Evolutionary conservation across 108 stramenopile genomes (phyloP), one percentile per base, ranked within the genome.

Genomic region (Discostella pseudostelligera): DNA sequence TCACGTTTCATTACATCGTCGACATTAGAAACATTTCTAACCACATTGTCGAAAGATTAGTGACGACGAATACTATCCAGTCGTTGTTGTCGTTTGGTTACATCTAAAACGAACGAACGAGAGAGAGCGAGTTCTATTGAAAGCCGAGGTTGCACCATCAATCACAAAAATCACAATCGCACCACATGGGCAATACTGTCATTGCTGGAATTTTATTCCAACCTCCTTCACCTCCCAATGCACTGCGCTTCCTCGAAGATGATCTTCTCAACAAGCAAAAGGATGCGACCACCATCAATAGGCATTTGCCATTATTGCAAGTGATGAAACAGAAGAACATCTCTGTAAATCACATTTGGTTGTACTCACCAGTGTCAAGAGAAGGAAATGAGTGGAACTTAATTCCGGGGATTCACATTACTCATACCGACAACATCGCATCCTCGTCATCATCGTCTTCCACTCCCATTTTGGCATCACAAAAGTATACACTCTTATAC

Each of bases 131-230:
- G 2, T 6, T 14, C 44, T 4, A 9, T 8, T 17, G 8, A 3
- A 7, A 3, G 3, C 44, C 8, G 17, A 45, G 22, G 26, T 25
- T 16, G 49, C 24, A 53, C 20, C 56, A 57, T 39, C 35, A 55
- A 25, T 24, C n/a, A n/a, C n/a, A n/a, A n/a, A n/a, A n/a, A 55
- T 14, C 29, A 4, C 25, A 21, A 29, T 21, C 11, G 4, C 4
- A 26, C 47, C 32, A 49, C 63, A 76, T 76, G 74, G 74, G 74
- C 26, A 76, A 76, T 17, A 46, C 74, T 0, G 36, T 76, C 16
- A 76, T 76, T 53, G 68, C 74, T 54, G 53, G 55, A 12, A 63
- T 76, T 20, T 29, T 76, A 63, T 76, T 76, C 62, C 74, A 76
- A 39, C 74, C 74, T n/a, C 74, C 74, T 37, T 29, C 46, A 0